Evolutionary conservation across 805 yeast species (phyloP), one percentile per base, ranked within the genome.

Genomic region (Kodamaea leandrae): DNA sequence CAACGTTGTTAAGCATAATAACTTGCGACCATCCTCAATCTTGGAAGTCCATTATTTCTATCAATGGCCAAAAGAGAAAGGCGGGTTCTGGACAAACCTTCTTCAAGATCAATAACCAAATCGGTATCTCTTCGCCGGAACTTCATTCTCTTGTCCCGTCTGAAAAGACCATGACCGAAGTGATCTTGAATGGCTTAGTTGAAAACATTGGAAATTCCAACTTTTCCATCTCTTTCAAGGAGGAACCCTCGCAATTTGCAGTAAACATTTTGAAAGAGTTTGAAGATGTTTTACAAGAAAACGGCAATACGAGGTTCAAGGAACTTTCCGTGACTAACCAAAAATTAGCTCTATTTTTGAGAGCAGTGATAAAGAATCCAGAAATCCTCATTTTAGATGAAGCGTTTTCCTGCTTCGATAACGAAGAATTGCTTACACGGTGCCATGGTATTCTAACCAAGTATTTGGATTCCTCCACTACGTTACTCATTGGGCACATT

Each of bases 1-100:
- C 96, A 1, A 93, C 99, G 0, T 63, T 91, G 17, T 62, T 93
- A 12, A 79, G 97, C 2, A 60, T 93, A 34, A 71, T 91, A 20
- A 89, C 96, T 0, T 89, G 96, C 3, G 99, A 91, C 53, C 99
- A 91, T 58, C 99, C 99, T 1, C 96, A 91, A 62, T 82, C 96
- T 2, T 91, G 98, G 98, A 82, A 79, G 50, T 73, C 78, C 4
- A 77, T 74, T 16, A 72, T 93, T 16, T 61, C 66, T 6, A 67
- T 88, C 34, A 73, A 83, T 50, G 88, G 89, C 0, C 72, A 72
- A 23, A 76, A 80, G 6, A 74, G 97, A 29, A 74, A 73, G 44
- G 81, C 90, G 0, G 99, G 98, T 2, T 69, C 65, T 28, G 75
- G 75, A 4, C 77, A 82, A 12, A 81, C 79, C 45, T 90, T 84